These are phyloP conservation scores for Oryza coarctata DNA, from an alignment of 176 grass and related monocot species.

Conservation along the genomic window DNA sequence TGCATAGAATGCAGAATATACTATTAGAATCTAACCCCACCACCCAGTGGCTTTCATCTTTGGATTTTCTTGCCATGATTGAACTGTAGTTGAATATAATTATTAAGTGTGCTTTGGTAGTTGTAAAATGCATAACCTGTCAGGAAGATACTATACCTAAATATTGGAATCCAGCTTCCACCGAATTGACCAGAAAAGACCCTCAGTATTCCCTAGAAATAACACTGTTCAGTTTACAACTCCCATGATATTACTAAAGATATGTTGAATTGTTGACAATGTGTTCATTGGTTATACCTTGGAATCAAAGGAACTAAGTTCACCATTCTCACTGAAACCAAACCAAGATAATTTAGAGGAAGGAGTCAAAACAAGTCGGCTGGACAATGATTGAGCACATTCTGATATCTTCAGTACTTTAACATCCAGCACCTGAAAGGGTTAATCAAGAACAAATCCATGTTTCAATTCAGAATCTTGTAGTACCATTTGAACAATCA, in stretches of 20 bases:
- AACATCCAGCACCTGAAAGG: slow-evolving; percentile 71
- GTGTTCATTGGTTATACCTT: slow-evolving; percentile 45
- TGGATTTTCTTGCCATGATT: slow-evolving; percentile 66
- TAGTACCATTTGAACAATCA: slow-evolving; percentile 1
- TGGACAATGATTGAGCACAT: slow-evolving; percentile 43
- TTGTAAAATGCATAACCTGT: slow-evolving; percentile 19
- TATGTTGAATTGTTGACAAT: slow-evolving; percentile 2
- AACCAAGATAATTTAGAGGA: slow-evolving; percentile 80
- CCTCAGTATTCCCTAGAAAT: slow-evolving; percentile 71
- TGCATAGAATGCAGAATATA: slow-evolving; percentile 91
- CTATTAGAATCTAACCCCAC: slow-evolving; percentile 79
- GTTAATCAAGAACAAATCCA: slow-evolving; percentile 18
- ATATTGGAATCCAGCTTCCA: slow-evolving; percentile 89
- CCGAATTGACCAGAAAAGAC: slow-evolving; percentile 70
- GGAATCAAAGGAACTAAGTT: slow-evolving; percentile 86
- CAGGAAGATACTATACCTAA: slow-evolving; percentile 62
- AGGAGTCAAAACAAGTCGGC: slow-evolving; percentile 64
- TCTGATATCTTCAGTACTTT: slow-evolving; percentile 68
- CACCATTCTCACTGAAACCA: slow-evolving; percentile 92
- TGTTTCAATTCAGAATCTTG: slow-evolving; percentile 20
- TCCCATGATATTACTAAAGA: slow-evolving; percentile 18
- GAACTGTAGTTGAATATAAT: slow-evolving; percentile 54
- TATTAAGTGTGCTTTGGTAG: slow-evolving; percentile 23
- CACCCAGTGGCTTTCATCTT: slow-evolving; percentile 91
- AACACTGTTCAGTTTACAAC: slow-evolving; percentile 16